phyloP scores from a whole-genome alignment of 2,329 filamentous ascomycete species.

The Fusarium sp. region DNA sequence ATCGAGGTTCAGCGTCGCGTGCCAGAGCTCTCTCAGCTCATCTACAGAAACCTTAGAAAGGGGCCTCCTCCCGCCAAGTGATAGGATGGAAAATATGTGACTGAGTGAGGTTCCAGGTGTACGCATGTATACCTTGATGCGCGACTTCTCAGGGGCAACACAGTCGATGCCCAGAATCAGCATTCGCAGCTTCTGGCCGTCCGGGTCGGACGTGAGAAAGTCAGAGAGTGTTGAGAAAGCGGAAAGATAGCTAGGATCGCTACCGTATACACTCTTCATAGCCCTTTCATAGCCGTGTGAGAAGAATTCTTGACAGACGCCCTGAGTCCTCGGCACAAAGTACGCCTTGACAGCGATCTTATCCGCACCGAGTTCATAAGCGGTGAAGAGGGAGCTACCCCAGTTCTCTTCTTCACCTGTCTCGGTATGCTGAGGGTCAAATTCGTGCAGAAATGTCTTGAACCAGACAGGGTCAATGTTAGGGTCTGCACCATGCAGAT shows the following conservation, averaged over 20 bases:
- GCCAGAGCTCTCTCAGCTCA: background rate
- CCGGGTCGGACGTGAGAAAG: too few species aligned
- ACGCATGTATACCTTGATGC: background rate
- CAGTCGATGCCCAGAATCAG: background rate
- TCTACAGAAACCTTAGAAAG: background rate
- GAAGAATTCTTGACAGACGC: background rate
- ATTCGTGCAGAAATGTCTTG: background rate
- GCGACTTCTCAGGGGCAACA: background rate
- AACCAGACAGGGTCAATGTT: background rate
- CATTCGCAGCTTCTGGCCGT: background rate
- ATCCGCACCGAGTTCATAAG: background rate
- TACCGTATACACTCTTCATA: background rate
- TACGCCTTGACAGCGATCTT: background rate
- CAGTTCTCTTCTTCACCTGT: background rate
- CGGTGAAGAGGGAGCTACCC: background rate
- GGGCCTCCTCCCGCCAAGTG: background rate
- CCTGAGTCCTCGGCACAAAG: background rate
- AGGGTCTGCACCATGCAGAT: background rate
- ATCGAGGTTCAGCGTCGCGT: background rate
- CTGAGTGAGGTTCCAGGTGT: background rate
- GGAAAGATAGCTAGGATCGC: background rate
- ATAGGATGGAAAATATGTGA: background rate
- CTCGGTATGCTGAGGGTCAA: background rate
- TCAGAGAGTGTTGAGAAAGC: background rate
- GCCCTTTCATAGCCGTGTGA: background rate